Evolutionary conservation across 2,329 filamentous ascomycete species (phyloP).

Genomic region (Botryotinia convoluta): DNA sequence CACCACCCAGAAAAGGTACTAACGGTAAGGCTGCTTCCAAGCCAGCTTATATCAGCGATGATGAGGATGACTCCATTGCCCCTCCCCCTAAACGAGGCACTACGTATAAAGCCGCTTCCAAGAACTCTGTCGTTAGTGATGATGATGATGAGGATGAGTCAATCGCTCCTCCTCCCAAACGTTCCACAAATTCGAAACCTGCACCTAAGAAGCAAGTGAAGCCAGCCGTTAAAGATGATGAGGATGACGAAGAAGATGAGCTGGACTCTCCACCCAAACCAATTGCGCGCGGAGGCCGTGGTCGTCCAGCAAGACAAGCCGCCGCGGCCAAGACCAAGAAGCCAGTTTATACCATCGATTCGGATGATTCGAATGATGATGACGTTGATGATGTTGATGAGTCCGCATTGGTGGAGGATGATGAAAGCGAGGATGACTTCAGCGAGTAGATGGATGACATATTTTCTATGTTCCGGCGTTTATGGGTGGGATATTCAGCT

Average conservation of each 20-base stretch:
- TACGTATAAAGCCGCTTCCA: conserved; percentile 10
- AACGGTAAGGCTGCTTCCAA: conserved; percentile 12
- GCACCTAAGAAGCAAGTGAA: conserved; percentile 21
- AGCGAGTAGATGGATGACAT: conserved; percentile 27
- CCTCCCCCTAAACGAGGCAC: conserved; percentile 23
- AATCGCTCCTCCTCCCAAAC: conserved; percentile 11
- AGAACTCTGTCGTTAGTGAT: conserved; percentile 10
- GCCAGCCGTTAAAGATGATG: conserved; percentile 26
- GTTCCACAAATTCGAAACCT: background rate
- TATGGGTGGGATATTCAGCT: background rate
- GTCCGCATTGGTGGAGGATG: conserved; percentile 35
- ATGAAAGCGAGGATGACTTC: conserved; percentile 37
- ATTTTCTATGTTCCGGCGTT: conserved; percentile 6
- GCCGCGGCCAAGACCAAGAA: conserved; percentile 16
- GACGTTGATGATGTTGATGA: conserved; percentile 42
- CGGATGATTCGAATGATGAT: conserved; percentile 34
- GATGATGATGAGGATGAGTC: conserved; percentile 17
- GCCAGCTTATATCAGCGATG: conserved; percentile 23
- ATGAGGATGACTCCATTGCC: conserved; percentile 21
- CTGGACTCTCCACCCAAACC: conserved; percentile 36
- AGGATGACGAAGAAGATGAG: conserved; percentile 29
- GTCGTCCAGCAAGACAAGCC: conserved; percentile 18
- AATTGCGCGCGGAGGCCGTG: conserved; percentile 26
- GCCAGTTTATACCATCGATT: conserved; percentile 19
- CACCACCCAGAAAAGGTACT: conserved; percentile 22